phyloP scores from a whole-genome alignment of 768 basidiomycete genomes.

The Phanerochaete sordida region DNA sequence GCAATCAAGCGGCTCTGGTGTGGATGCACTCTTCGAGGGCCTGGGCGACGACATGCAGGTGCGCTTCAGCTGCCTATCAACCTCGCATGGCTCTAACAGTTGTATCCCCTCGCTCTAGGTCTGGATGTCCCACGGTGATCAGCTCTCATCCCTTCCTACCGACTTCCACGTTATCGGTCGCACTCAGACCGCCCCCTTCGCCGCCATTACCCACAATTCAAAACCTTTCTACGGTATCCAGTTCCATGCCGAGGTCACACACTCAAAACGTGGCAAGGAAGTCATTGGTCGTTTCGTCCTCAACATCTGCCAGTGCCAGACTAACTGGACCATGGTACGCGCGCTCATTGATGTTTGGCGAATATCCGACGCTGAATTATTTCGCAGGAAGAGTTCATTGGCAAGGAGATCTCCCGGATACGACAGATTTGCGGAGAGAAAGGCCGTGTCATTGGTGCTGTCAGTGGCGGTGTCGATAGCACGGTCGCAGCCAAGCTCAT shows the following conservation, averaged over 20 bases:
- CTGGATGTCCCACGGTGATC: slow-evolving; percentile 99
- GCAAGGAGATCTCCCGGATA: slow-evolving; percentile 92
- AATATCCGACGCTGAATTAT: not conserved
- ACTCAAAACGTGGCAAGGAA: slow-evolving; percentile 85
- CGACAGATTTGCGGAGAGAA: slow-evolving; percentile 90
- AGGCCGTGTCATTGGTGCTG: slow-evolving; percentile 97
- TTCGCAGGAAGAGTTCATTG: slow-evolving; percentile 89
- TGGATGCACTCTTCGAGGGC: slow-evolving; percentile 80
- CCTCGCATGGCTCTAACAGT: not conserved
- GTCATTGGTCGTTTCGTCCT: slow-evolving; percentile 84
- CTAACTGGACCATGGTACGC: slow-evolving; percentile 91
- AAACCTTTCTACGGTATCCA: slow-evolving; percentile 95
- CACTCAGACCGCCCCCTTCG: slow-evolving; percentile 85
- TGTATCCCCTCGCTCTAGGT: slow-evolving; percentile 49
- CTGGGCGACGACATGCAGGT: slow-evolving; percentile 91
- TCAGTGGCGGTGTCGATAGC: slow-evolving; percentile 96
- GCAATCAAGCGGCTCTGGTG: slow-evolving; percentile 39
- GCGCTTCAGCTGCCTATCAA: slow-evolving; percentile 14
- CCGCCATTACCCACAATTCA: slow-evolving; percentile 86
- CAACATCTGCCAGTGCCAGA: slow-evolving; percentile 75
- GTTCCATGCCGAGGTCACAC: slow-evolving; percentile 98
- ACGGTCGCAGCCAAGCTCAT: slow-evolving; percentile 98
- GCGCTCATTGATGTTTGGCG: not conserved
- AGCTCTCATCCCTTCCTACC: slow-evolving; percentile 75
- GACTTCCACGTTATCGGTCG: slow-evolving; percentile 86